A percentile compares a stretch with the other conserved stretches of the same genome.
Evolutionary conservation across 2,329 filamentous ascomycete genomes (phyloP).

Genomic region (Zarea fungicola): DNA sequence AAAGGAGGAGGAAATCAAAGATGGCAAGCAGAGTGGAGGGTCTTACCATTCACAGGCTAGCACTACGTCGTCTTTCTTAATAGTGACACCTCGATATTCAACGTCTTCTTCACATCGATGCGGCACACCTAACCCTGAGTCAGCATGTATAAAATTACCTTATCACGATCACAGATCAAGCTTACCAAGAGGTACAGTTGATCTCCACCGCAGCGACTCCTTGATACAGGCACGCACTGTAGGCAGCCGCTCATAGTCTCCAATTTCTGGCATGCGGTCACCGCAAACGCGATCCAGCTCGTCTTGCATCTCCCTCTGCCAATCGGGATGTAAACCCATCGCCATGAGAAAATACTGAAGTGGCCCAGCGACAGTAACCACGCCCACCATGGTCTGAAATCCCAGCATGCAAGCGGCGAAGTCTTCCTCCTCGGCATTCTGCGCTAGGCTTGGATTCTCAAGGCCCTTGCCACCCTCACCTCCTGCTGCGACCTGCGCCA

Average conservation of each 20-base stretch:
- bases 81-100: constrained; percentile 41
- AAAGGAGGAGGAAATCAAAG: not conserved
- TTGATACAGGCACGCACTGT: constrained; percentile 51
- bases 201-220: constrained; percentile 54
- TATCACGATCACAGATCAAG: constrained; percentile 7
- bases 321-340: constrained; percentile 48
- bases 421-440: constrained; percentile 37
- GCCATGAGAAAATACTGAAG: constrained; percentile 48
- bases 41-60: constrained; percentile 46
- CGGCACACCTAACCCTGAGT: constrained; percentile 32
- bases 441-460: constrained; percentile 35
- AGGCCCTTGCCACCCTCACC: constrained; percentile 19
- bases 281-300: constrained; percentile 54
- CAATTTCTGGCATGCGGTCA: constrained; percentile 45
- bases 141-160: not conserved
- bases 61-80: constrained; percentile 44
- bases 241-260: constrained; percentile 46
- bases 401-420: constrained; percentile 48
- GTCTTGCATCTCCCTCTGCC: constrained; percentile 48
- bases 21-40: too few species aligned
- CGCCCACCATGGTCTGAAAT: constrained; percentile 46
- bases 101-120: constrained; percentile 44
- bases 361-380: constrained; percentile 44
- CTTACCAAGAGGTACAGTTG: constrained; percentile 47
- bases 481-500: constrained; percentile 31